A percentile compares a stretch with the other conserved stretches of the same genome.
These are phyloP conservation scores for Eragrostis nindensis DNA, from an alignment of 176 grass and related monocot genomes.

Conservation along the genomic window DNA sequence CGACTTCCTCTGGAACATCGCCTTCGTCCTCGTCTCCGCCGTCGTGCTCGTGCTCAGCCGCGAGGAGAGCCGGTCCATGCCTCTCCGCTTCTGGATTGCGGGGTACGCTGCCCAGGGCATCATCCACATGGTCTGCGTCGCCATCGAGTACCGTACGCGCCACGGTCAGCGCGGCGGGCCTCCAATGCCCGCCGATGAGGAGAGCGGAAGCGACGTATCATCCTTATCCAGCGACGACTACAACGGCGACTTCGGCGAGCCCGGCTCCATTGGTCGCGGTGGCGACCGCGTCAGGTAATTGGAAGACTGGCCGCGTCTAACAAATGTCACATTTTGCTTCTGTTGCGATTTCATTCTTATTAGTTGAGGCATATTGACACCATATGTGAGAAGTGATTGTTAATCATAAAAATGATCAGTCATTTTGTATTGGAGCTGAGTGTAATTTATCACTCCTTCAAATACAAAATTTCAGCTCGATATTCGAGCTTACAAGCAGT, in stretches of 20 bases:
- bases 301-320: no score
- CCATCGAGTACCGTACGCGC: constrained; percentile 63
- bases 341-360: no score
- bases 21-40: constrained; percentile 52
- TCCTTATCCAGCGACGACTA: constrained; percentile 40
- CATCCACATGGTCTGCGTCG: constrained; percentile 62
- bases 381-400: no score
- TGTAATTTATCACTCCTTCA: no score
- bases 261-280: not conserved
- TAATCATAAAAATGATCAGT: no score
- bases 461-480: no score
- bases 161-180: constrained; percentile 25
- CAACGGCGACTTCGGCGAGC: not conserved
- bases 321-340: no score
- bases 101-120: constrained; percentile 77
- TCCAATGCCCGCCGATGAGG: constrained; percentile 18
- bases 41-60: constrained; percentile 51
- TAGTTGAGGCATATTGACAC: no score
- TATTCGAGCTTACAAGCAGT: no score
- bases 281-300: constrained; percentile 33
- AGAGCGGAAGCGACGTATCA: constrained; percentile 31
- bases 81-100: constrained; percentile 61
- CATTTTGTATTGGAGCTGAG: no score
- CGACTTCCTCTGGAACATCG: constrained; percentile 73
- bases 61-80: constrained; percentile 50